phyloP scores from a whole-genome alignment of 192 early-diverging fungal species.

The Podila clonocystis region DNA sequence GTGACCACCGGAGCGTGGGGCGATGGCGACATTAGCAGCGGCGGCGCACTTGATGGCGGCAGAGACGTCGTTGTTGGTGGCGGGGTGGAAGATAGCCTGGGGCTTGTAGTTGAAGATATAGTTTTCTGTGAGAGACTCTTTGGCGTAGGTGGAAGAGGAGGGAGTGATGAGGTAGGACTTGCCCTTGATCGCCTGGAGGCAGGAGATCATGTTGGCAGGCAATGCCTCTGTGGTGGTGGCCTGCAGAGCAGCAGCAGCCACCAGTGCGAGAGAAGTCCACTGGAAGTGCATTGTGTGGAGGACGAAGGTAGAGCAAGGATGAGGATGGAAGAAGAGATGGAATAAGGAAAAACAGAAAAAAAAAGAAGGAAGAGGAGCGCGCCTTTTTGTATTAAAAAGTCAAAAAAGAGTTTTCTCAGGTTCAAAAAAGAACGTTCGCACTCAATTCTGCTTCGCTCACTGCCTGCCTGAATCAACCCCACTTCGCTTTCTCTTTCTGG shows the following conservation, averaged over 20 bases:
- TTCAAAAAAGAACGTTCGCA: too few species aligned
- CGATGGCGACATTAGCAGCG: slow-evolving; percentile 28
- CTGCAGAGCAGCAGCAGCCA: background rate
- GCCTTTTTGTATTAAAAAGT: too few species aligned
- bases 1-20: slow-evolving; percentile 62
- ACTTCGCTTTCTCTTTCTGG: too few species aligned
- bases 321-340: background rate
- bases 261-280: slow-evolving; percentile 3
- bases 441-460: too few species aligned
- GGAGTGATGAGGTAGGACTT: slow-evolving; percentile 5
- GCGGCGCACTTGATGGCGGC: slow-evolving; percentile 50
- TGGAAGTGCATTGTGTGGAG: background rate
- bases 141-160: background rate
- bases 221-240: background rate
- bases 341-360: background rate
- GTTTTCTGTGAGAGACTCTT: background rate
- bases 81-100: slow-evolving; percentile 29
- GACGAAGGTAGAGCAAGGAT: too few species aligned
- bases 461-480: too few species aligned
- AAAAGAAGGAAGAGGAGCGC: too few species aligned
- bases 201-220: slow-evolving; percentile 2
- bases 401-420: too few species aligned
- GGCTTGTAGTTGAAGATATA: slow-evolving; percentile 21
- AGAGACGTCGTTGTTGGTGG: slow-evolving; percentile 23
- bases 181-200: slow-evolving; percentile 7